Evolutionary conservation across 208 protist species (phyloP).

Genomic region (Trichomonas gallinae): DNA sequence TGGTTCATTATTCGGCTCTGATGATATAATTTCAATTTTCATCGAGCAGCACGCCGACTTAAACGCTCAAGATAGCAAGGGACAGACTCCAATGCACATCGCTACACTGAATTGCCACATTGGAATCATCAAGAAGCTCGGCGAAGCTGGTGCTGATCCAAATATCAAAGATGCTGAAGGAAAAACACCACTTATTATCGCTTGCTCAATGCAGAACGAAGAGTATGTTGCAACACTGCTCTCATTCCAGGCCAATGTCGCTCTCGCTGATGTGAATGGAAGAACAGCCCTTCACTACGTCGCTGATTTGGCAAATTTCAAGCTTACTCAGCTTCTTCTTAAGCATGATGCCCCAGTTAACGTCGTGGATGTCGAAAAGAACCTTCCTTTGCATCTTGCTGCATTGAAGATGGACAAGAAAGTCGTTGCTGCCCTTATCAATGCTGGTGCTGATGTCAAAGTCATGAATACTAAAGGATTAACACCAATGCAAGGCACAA

Average conservation of each 20-base stretch:
- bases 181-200: background rate
- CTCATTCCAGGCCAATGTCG: background rate
- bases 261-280: background rate
- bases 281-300: background rate
- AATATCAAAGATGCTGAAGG: background rate
- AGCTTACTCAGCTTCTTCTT: background rate
- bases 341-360: background rate
- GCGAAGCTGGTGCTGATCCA: background rate
- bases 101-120: background rate
- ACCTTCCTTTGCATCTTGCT: background rate
- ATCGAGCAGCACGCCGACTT: conserved; percentile 19
- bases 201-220: background rate
- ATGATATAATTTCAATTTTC: background rate
- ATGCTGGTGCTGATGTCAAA: conserved; percentile 20
- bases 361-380: background rate
- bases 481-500: background rate
- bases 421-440: background rate
- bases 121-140: background rate
- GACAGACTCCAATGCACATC: background rate
- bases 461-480: background rate
- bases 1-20: background rate
- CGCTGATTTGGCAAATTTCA: background rate
- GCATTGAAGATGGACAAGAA: conserved; percentile 19
- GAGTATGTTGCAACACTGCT: background rate
- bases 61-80: background rate